phyloP scores from a whole-genome alignment of 2,329 filamentous ascomycete species.

The Fusarium hostae region DNA sequence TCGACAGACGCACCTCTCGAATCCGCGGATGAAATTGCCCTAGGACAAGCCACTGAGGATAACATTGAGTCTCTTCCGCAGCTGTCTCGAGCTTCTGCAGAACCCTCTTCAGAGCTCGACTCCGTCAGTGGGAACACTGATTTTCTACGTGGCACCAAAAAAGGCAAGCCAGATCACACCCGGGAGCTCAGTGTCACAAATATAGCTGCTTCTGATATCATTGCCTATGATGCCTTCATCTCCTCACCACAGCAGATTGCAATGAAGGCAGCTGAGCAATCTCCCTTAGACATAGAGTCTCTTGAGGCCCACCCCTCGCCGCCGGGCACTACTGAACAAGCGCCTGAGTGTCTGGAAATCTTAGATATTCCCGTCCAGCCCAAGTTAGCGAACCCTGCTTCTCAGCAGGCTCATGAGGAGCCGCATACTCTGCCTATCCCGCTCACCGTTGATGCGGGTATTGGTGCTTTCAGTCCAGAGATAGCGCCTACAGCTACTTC shows the following conservation, averaged over 20 bases:
- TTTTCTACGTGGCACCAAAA: not conserved
- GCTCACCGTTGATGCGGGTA: not conserved
- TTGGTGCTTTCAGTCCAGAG: not conserved
- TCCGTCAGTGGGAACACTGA: not conserved
- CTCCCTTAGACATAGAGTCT: not conserved
- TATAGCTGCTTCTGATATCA: not conserved
- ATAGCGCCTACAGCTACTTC: not conserved
- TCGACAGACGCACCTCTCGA: not conserved
- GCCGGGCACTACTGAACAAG: not conserved
- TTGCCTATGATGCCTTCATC: not conserved
- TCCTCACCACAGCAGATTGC: not conserved
- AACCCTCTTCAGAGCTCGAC: not conserved
- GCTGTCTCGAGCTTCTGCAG: not conserved
- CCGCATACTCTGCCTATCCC: not conserved
- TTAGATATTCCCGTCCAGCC: not conserved
- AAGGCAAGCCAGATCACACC: not conserved
- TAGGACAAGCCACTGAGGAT: not conserved
- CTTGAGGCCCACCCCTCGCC: not conserved
- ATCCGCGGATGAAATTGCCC: not conserved
- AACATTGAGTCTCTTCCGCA: not conserved
- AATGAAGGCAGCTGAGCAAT: not conserved
- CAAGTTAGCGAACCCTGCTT: not conserved
- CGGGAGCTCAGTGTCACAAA: not conserved
- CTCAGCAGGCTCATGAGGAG: not conserved
- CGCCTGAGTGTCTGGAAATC: not conserved